Evolutionary conservation across 2,329 filamentous ascomycete species (phyloP).

Genomic region (Rosellinia necatrix): DNA sequence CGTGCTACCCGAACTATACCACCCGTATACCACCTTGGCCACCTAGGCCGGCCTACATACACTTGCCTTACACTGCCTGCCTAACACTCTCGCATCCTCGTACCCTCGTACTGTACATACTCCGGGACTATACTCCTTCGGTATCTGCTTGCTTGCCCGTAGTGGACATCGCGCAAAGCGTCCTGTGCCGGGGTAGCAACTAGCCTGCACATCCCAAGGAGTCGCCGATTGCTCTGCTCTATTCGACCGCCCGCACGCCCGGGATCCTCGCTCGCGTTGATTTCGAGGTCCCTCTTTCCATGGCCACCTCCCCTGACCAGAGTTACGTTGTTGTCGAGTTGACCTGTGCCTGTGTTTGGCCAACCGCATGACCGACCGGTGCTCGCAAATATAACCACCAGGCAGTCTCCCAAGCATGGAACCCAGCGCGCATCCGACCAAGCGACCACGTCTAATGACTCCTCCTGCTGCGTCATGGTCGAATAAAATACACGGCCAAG

Average conservation of each 20-base stretch:
- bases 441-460: slow-evolving; percentile 61
- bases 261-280: slow-evolving; percentile 32
- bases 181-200: too few relatives aligned
- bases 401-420: slow-evolving; percentile 60
- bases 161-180: slow-evolving; percentile 23
- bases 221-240: slow-evolving; percentile 10
- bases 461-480: slow-evolving; percentile 53
- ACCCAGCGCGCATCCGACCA: slow-evolving; percentile 60
- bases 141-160: slow-evolving; percentile 7
- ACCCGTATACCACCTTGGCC: too few relatives aligned
- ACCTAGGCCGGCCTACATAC: too few relatives aligned
- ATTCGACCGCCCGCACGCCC: slow-evolving; percentile 19
- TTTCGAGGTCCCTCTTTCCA: slow-evolving; percentile 43
- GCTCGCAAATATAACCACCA: slow-evolving; percentile 44
- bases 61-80: too few relatives aligned
- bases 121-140: neutral
- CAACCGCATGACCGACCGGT: slow-evolving; percentile 42
- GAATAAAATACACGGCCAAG: slow-evolving; percentile 45
- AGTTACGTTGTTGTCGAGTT: slow-evolving; percentile 38
- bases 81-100: too few relatives aligned
- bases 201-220: slow-evolving; percentile 21
- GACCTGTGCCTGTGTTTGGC: slow-evolving; percentile 41
- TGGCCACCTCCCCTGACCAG: slow-evolving; percentile 43
- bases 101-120: neutral
- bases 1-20: neutral